These are phyloP conservation scores for Calocybe cyanea DNA, from an alignment of 768 basidiomycete genomes.

Conservation along the genomic window DNA sequence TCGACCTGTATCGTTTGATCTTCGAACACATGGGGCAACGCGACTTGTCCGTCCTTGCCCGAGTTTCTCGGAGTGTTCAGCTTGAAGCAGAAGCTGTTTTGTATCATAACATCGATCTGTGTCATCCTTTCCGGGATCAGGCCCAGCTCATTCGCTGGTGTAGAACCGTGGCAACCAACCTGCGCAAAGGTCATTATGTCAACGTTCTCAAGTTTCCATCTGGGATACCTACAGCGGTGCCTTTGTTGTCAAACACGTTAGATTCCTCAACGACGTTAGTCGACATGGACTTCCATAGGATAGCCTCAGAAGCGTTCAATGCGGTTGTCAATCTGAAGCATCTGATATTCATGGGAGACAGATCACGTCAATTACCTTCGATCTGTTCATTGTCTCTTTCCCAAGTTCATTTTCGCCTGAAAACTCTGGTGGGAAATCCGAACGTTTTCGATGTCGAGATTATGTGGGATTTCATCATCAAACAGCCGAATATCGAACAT, in stretches of 20 bases:
- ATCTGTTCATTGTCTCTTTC: background rate
- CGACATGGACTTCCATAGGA: too few species aligned
- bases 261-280: too few species aligned
- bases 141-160: background rate
- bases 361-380: background rate
- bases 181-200: background rate
- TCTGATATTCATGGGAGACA: background rate
- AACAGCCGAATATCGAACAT: constrained; percentile 1
- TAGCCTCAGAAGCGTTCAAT: constrained; percentile 1
- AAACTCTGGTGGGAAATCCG: background rate
- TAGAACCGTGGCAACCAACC: background rate
- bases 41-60: background rate
- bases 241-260: background rate
- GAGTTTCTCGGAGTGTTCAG: background rate
- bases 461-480: background rate
- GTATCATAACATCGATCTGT: background rate
- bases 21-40: background rate
- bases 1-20: too few species aligned
- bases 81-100: background rate
- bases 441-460: background rate
- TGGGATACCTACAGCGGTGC: background rate
- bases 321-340: constrained; percentile 9
- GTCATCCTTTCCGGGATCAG: background rate
- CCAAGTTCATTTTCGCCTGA: background rate
- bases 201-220: background rate